Evolutionary conservation across 305 asterid species (phyloP), one percentile per base, ranked within the genome.

Genomic region (Fraxinus ornus): DNA sequence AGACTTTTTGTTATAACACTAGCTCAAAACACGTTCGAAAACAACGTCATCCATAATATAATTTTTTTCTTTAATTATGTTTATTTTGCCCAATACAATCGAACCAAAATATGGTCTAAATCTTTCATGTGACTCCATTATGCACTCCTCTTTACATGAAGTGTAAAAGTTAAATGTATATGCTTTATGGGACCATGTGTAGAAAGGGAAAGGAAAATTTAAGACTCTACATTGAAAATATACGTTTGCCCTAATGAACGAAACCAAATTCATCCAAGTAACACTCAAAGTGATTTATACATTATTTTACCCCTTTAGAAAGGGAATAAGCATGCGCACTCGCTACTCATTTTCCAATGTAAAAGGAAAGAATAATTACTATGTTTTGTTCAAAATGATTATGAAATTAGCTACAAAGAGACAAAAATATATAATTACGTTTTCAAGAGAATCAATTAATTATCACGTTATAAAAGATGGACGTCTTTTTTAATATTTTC

Each of bases 131-230:
- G 12, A 64, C 12, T 33, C 73, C 73, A 7, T 55, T 47, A 52
- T 19, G 17, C 13, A 10, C 36, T 32, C 19, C 74, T 47, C 75
- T 26, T 4, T 9, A 72, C 7, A 35, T 8, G 76, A 64, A 64
- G 24, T 17, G 35, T 22, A 64, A 82, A 85, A 49, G 85, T 71
- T 33, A 76, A 47, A 74, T 2, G 19, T 22, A 15, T 33, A 70
- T 28, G 64, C 88, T 89, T 87, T 89, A 79, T 85, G 92, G 92
- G 26, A 89, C 92, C 90, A 83, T 87, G 36, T 60, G 60, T 30
- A n/a, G 47, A 68, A 70, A 39, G 41, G 44, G 13, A 36, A 36
- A 75, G 7, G 32, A 76, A 7, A 28, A 77, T 52, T 44, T 32
- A 79, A 64, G 22, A 68, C 79, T 10, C 44, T 36, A 30, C 6